Percentiles rank a stretch among this genome's conserved stretches.
phyloP scores from a whole-genome alignment of 2,329 filamentous ascomycete genomes.

The Cordyceps javanica region DNA sequence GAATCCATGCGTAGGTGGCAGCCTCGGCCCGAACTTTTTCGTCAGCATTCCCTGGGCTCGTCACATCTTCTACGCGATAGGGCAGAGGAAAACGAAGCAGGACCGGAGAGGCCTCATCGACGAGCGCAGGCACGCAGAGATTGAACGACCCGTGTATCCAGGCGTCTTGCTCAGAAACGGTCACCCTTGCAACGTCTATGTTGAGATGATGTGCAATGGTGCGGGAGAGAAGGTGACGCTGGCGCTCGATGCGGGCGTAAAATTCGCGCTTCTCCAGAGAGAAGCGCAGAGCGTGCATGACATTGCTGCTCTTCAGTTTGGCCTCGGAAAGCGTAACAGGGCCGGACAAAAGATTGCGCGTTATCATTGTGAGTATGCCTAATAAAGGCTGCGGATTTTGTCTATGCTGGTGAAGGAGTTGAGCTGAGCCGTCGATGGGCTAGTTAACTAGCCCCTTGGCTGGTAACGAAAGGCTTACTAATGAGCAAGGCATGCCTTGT shows the following conservation, averaged over 20 bases:
- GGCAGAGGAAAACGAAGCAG: conserved; percentile 24
- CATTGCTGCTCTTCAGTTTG: neutral
- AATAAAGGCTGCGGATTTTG: no score
- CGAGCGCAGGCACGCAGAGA: conserved; percentile 23
- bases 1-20: conserved; percentile 18
- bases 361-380: neutral
- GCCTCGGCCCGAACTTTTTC: conserved; percentile 30
- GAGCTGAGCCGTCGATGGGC: no score
- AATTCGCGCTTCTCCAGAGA: conserved; percentile 1
- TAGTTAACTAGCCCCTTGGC: no score
- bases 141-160: conserved; percentile 22
- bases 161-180: conserved; percentile 2
- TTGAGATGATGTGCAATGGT: conserved; percentile 3
- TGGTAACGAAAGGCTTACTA: no score
- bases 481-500: no score
- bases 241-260: conserved; percentile 1
- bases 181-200: neutral
- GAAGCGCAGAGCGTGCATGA: conserved; percentile 1
- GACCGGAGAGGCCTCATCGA: neutral
- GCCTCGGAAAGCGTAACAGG: conserved; percentile 1
- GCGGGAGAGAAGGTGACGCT: neutral
- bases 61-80: conserved; percentile 30
- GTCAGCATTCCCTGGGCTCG: conserved; percentile 32
- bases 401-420: no score
- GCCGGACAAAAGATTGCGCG: conserved; percentile 1